Percentiles rank a stretch among this genome's conserved stretches.
These are phyloP conservation scores for Orbilia oligospora DNA, from an alignment of 2,329 filamentous ascomycete genomes.

Conservation along the genomic window DNA sequence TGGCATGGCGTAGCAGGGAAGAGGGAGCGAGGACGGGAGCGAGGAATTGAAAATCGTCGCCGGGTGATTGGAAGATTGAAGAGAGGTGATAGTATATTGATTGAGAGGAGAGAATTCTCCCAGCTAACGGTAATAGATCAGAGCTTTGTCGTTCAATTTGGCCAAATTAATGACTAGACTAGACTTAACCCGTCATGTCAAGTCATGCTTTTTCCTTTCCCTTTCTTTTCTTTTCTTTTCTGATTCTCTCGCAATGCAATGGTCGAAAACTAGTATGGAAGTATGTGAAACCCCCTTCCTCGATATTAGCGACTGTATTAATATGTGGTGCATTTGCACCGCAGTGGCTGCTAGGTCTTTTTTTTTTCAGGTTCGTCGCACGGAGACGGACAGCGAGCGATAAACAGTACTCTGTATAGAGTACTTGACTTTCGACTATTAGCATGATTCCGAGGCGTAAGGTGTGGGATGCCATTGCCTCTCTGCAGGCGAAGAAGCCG, in stretches of 20 bases:
- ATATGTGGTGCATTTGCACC: background rate
- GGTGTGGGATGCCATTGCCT: constrained; percentile 35
- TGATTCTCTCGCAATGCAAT: background rate
- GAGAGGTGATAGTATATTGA: constrained; percentile 11
- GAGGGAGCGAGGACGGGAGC: constrained; percentile 22
- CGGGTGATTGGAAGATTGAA: constrained; percentile 26
- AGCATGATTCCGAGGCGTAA: constrained; percentile 2
- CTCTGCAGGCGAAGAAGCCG: constrained; percentile 3
- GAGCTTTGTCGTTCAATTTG: constrained; percentile 8
- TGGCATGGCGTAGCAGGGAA: background rate
- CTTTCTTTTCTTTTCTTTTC: constrained; percentile 2
- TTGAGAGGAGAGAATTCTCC: background rate
- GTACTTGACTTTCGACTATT: constrained; percentile 3
- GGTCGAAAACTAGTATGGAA: background rate
- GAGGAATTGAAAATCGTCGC: constrained; percentile 26
- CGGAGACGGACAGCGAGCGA: constrained; percentile 13
- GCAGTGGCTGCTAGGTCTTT: background rate
- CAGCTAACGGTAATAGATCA: background rate
- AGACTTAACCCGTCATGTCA: constrained; percentile 29
- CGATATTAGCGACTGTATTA: constrained; percentile 17
- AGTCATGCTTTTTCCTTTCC: constrained; percentile 14
- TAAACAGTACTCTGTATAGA: background rate
- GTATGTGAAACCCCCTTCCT: background rate
- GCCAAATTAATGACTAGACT: constrained; percentile 25
- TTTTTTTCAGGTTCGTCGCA: constrained; percentile 26